A percentile compares a stretch with the other conserved stretches of the same genome.
These are phyloP conservation scores for Metschnikowia dekortorum DNA, from an alignment of 805 yeast species.

Conservation along the genomic window DNA sequence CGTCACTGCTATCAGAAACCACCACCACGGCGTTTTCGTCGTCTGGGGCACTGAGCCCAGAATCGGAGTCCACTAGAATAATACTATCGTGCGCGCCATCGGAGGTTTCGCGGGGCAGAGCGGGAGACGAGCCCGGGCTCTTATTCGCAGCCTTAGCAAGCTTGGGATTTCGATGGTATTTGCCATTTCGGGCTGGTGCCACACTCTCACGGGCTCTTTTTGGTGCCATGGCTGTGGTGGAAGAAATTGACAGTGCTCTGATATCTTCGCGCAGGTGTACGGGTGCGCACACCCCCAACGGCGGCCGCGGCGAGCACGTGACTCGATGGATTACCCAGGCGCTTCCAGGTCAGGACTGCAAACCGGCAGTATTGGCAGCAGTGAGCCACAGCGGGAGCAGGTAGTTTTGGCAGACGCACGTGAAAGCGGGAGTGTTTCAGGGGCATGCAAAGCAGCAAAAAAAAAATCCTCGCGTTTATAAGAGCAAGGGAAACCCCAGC, in stretches of 20 bases:
- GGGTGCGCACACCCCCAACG: background rate
- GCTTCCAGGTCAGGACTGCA: too few relatives aligned
- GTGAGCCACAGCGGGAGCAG: too few relatives aligned
- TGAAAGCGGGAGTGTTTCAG: too few relatives aligned
- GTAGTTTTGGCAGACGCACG: too few relatives aligned
- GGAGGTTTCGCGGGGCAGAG: background rate
- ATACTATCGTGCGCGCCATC: constrained; percentile 1
- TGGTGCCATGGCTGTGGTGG: constrained; percentile 5
- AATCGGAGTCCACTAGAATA: constrained; percentile 5
- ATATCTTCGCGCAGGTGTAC: constrained; percentile 1
- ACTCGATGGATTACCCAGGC: too few relatives aligned
- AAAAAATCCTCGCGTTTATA: too few relatives aligned
- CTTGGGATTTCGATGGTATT: constrained; percentile 1
- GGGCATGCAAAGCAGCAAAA: too few relatives aligned
- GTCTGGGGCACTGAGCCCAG: constrained; percentile 9
- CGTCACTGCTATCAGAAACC: constrained; percentile 21
- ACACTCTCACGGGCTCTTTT: constrained; percentile 9
- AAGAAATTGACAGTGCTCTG: background rate
- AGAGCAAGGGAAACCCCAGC: too few relatives aligned
- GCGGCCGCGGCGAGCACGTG: too few relatives aligned
- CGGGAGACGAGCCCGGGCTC: background rate
- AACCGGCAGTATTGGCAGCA: too few relatives aligned
- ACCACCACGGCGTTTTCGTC: constrained; percentile 30
- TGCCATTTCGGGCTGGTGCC: constrained; percentile 2
- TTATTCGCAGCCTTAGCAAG: background rate